phyloP scores from a whole-genome alignment of 2,329 filamentous ascomycete species.

The Elsinoe ampelina region DNA sequence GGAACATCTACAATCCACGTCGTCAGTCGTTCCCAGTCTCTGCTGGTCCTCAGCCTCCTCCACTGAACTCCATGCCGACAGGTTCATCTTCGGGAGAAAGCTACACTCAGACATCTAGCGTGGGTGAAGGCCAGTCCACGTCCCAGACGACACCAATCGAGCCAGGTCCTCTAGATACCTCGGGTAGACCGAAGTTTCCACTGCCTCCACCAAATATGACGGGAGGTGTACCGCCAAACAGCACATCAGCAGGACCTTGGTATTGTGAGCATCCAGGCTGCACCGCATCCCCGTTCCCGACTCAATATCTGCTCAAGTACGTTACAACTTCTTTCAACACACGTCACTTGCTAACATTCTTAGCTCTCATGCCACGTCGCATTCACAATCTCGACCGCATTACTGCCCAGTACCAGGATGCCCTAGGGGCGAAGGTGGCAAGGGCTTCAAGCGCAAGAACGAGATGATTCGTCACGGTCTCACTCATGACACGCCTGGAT shows the following conservation, averaged over 20 bases:
- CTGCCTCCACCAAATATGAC: constrained; percentile 21
- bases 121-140: constrained; percentile 26
- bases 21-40: constrained; percentile 8
- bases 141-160: constrained; percentile 29
- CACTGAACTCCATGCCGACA: constrained; percentile 10
- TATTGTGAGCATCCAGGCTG: constrained; percentile 56
- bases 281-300: constrained; percentile 65
- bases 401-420: constrained; percentile 53
- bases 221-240: background rate
- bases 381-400: constrained; percentile 53
- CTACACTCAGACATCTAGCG: constrained; percentile 22
- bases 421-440: constrained; percentile 50
- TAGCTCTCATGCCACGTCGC: constrained; percentile 62
- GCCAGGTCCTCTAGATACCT: constrained; percentile 14
- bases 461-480: constrained; percentile 70
- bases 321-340: background rate
- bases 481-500: constrained; percentile 88
- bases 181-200: constrained; percentile 5
- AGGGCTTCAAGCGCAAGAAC: constrained; percentile 60
- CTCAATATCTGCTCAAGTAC: constrained; percentile 64
- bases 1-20: constrained; percentile 9
- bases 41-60: constrained; percentile 8
- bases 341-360: background rate
- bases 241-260: constrained; percentile 9
- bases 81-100: constrained; percentile 25